Base-by-base conservation (phyloP, 768 basidiomycete genomes). In the Lentinula aciculospora region DNA sequence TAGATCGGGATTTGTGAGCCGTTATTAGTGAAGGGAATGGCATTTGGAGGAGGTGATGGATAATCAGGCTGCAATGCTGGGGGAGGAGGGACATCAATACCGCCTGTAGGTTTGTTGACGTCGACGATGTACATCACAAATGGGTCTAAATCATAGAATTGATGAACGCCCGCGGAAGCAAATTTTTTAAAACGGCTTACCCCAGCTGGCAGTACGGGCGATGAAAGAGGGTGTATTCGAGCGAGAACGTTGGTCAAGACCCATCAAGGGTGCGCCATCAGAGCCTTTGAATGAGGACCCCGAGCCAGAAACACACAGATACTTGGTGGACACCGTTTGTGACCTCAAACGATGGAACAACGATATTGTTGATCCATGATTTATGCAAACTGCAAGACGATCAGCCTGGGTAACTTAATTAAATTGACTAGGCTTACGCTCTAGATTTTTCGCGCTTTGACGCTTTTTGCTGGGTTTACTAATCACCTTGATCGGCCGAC, bases 81-180 rank as follows among this genome's bases (percentile, higher is more conserved):
- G 0, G 89, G 88, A 3, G 88, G 86, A 5, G 89, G 85, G 31
- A 85, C 79, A 64, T 91, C 89, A 51, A 89, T 84, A 13, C 86
- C 85, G 28, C 86, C 86, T 19, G 83, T 79, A 19, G 92, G 89
- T 66, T 88, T 89, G 73, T 84, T 87, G 61, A 94, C 90, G 70
- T 98, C 94, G 61, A 97, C 94, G 61, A 97, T 94, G 76, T 97
- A 98, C 82, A 98, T 92, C 65, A 98, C 85, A 73, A 97, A 98
- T 0, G 94, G 89, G 72, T 95, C 89, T 90, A 63, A 25, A 47
- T 40, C 44, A 21, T 39, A 25, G 55, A 8, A 54, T 56, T 36
- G 58, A 31, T 39, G 31, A 40, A 44, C 54, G 23, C 25, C 4
- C 39, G 32, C 58, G 57, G 63, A 67, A 48, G 66, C 60, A 59